These are phyloP conservation scores for Aspergillus fructus DNA, from an alignment of 2,329 filamentous ascomycete genomes.

Conservation along the genomic window DNA sequence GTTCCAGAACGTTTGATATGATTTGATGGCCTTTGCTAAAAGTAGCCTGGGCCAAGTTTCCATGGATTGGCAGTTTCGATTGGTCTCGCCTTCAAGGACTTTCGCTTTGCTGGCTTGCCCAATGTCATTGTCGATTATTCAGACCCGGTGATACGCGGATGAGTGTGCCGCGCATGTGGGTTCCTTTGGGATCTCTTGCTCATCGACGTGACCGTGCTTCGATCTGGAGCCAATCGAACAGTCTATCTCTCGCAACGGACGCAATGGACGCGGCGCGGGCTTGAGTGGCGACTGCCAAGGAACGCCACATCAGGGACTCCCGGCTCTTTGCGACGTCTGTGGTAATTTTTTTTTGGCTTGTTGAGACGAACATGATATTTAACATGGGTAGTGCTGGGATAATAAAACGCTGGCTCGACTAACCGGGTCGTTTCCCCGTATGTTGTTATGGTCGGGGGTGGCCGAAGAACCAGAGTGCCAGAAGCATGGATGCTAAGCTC, in stretches of 20 bases:
- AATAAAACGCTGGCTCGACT: background rate
- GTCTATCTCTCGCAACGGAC: background rate
- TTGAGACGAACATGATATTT: background rate
- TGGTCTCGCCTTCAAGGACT: background rate
- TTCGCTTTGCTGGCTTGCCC: background rate
- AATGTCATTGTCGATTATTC: too few relatives aligned
- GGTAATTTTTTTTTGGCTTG: background rate
- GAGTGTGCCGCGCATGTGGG: background rate
- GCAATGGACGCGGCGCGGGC: background rate
- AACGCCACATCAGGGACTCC: slow-evolving; percentile 20
- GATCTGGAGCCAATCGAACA: slow-evolving; percentile 5
- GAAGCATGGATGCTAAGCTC: background rate
- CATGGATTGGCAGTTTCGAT: background rate
- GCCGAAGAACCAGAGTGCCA: background rate
- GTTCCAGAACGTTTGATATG: background rate
- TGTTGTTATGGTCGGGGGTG: background rate
- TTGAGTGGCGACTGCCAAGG: slow-evolving; percentile 18
- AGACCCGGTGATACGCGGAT: background rate
- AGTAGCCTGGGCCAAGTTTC: background rate
- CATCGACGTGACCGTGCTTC: slow-evolving; percentile 1
- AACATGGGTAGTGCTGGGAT: background rate
- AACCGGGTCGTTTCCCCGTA: background rate
- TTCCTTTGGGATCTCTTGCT: background rate
- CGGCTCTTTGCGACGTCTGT: background rate
- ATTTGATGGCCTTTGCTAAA: background rate